Evolutionary conservation across 2,329 filamentous ascomycete species (phyloP).

Genomic region (Ceratocystis cubensis): DNA sequence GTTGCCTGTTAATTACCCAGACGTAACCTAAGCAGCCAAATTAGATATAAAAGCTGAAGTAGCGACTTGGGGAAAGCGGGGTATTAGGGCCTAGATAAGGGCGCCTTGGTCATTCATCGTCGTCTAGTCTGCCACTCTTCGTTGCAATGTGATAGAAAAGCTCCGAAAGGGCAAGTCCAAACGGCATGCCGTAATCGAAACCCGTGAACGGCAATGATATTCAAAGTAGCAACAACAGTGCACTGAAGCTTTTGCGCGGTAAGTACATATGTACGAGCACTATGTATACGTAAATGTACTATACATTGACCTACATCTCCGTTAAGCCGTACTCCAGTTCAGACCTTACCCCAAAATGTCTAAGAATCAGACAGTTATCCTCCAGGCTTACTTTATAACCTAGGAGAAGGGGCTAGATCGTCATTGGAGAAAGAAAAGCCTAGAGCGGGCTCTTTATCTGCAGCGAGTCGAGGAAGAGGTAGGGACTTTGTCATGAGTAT

Average conservation of each 20-base stretch:
- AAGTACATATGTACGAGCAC: neutral
- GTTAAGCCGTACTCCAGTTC: neutral
- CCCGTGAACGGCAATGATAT: too few relatives aligned
- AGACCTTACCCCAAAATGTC: too few relatives aligned
- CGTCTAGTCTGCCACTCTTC: too few relatives aligned
- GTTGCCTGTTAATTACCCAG: neutral
- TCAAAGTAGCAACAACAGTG: neutral
- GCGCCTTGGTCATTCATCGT: too few relatives aligned
- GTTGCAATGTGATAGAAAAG: too few relatives aligned
- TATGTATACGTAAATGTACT: neutral
- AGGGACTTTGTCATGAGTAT: neutral
- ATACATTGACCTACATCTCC: neutral
- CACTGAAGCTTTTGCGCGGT: neutral
- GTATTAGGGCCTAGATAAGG: neutral
- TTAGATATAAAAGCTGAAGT: neutral
- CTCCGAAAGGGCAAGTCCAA: too few relatives aligned
- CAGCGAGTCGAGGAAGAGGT: neutral
- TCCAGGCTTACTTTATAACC: too few relatives aligned
- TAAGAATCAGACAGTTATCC: too few relatives aligned
- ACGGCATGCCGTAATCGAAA: too few relatives aligned
- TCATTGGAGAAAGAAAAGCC: neutral
- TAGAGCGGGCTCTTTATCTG: neutral
- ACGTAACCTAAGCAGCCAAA: neutral
- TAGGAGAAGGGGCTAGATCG: too few relatives aligned
- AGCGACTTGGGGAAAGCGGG: neutral